Conservation (phyloP, 148 eudicot species). For the Nepenthes mirabilis region DNA sequence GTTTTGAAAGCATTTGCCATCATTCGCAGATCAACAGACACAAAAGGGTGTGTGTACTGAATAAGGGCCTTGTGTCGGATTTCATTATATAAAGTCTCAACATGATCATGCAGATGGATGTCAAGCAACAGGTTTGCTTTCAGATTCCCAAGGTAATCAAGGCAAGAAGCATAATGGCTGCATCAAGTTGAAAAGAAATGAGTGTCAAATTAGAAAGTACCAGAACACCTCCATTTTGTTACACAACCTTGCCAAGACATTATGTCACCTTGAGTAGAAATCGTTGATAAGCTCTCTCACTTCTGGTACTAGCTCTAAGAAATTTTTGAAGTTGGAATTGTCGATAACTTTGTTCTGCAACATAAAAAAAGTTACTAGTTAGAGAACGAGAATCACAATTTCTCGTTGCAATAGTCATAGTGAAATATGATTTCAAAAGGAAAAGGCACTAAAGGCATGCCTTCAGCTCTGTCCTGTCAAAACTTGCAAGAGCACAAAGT, state of each 20-base stretch:
- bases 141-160: slow-evolving; percentile 69
- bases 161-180: slow-evolving; percentile 91
- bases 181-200: slow-evolving; percentile 4
- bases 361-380: slow-evolving; percentile 5
- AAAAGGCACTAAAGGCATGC: slow-evolving; percentile 18
- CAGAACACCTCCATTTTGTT: not conserved
- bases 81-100: slow-evolving; percentile 59
- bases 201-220: not conserved
- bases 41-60: slow-evolving; percentile 81
- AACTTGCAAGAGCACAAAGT: slow-evolving; percentile 95
- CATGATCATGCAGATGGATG: slow-evolving; percentile 87
- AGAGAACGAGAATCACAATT: not conserved
- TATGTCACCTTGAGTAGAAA: slow-evolving; percentile 76
- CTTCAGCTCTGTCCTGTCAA: slow-evolving; percentile 91
- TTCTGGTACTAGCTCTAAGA: slow-evolving; percentile 94
- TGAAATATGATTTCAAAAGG: not conserved
- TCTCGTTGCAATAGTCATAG: not conserved
- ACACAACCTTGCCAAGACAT: not conserved
- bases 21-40: slow-evolving; percentile 87
- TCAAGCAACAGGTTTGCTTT: slow-evolving; percentile 79
- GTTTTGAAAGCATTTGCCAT: slow-evolving; percentile 94
- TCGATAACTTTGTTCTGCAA: slow-evolving; percentile 92
- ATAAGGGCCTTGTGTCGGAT: slow-evolving; percentile 91
- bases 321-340: slow-evolving; percentile 74
- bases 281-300: slow-evolving; percentile 87